phyloP scores from a whole-genome alignment of 805 yeast species.

The Suhomyces faveliae region DNA sequence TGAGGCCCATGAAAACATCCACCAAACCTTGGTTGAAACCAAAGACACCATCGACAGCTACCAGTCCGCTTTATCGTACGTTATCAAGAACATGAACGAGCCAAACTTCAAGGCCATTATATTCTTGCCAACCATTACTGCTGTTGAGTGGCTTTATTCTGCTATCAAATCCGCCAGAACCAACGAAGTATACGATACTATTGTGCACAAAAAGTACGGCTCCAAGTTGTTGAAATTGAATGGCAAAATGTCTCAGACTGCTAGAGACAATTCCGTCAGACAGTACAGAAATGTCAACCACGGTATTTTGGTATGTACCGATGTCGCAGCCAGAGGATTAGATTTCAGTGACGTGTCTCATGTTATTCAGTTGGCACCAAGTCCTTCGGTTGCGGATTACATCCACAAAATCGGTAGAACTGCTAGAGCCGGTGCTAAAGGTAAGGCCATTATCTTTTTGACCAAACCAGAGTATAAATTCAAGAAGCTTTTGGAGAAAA shows the following conservation, averaged over 20 bases:
- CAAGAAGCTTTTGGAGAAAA: constrained; percentile 43
- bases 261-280: constrained; percentile 60
- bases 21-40: constrained; percentile 62
- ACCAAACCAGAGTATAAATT: constrained; percentile 58
- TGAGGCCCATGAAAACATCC: constrained; percentile 72
- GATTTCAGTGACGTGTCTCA: constrained; percentile 87
- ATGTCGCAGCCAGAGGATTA: constrained; percentile 96
- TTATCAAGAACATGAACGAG: constrained; percentile 39
- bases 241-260: constrained; percentile 70
- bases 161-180: constrained; percentile 28
- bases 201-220: constrained; percentile 16
- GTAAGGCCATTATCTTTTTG: constrained; percentile 63
- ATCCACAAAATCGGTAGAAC: constrained; percentile 95
- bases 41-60: constrained; percentile 55
- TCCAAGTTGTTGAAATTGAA: constrained; percentile 47
- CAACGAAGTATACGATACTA: constrained; percentile 18
- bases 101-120: constrained; percentile 70
- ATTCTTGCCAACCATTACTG: constrained; percentile 75
- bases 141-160: constrained; percentile 57
- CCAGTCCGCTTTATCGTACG: constrained; percentile 53
- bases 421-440: constrained; percentile 85
- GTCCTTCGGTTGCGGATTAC: constrained; percentile 72
- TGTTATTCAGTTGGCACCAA: constrained; percentile 81
- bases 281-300: constrained; percentile 47
- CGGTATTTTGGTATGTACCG: constrained; percentile 77